phyloP scores from a whole-genome alignment of 2,329 filamentous ascomycete species.

The Stachybotrys elegans region DNA sequence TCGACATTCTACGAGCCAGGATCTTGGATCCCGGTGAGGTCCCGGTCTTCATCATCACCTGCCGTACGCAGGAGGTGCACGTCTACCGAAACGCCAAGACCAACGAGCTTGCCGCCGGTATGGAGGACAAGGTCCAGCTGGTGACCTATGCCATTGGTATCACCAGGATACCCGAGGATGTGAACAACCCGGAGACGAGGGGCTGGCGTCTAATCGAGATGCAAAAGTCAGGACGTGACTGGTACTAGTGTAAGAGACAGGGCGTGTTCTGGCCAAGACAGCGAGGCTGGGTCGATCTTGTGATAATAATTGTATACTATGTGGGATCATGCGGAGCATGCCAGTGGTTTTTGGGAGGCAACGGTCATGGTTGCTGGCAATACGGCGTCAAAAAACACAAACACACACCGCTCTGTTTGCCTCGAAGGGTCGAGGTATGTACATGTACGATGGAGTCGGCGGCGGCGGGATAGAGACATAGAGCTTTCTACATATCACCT shows the following conservation, averaged over 20 bases:
- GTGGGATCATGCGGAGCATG: constrained; percentile 21
- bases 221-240: constrained; percentile 96
- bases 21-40: constrained; percentile 82
- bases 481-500: no score
- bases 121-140: constrained; percentile 98
- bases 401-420: constrained; percentile 28
- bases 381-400: constrained; percentile 15
- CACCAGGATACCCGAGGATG: constrained; percentile 88
- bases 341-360: constrained; percentile 15
- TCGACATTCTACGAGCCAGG: constrained; percentile 78
- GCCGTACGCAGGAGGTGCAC: constrained; percentile 94
- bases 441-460: constrained; percentile 23
- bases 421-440: constrained; percentile 15
- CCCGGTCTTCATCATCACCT: constrained; percentile 95
- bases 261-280: constrained; percentile 12
- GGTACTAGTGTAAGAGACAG: constrained; percentile 38
- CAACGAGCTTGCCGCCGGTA: constrained; percentile 83
- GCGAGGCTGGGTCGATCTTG: constrained; percentile 18
- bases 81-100: constrained; percentile 93
- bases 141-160: constrained; percentile 98
- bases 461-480: constrained; percentile 14
- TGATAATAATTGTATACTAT: constrained; percentile 28
- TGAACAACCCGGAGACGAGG: constrained; percentile 92
- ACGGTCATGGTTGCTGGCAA: constrained; percentile 18
- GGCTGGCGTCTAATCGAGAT: constrained; percentile 98